Base-by-base conservation (phyloP, 1,139 yeast genomes). In the Torulaspora globosa region DNA sequence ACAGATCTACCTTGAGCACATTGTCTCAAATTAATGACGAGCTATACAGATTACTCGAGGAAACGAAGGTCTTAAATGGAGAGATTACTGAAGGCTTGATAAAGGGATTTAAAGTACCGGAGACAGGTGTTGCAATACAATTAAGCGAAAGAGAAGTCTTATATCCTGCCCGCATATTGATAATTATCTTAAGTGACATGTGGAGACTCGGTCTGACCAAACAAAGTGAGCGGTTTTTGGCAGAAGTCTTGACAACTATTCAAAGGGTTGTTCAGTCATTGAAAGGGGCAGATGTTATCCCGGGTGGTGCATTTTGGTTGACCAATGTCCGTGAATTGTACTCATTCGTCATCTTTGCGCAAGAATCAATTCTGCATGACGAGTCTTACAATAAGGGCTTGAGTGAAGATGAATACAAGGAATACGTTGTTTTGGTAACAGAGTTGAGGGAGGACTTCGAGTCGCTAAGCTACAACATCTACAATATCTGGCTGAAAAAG, bases 401-500 rank as follows among this genome's bases (percentile, higher is more conserved):
- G 92, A 87, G 89, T 50, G 90, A 84, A 59, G 84, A 79, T 55
- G 98, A 90, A 71, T 88, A 85, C 67, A 84, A 84, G 53, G 96
- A 90, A 67, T 94, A 92, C 64, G 79, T 89, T 67, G 83, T 87
- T 55, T 76, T 94, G 52, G 95, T 90, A 47, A 88, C 90, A 2
- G 90, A 92, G 56, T 94, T 92, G 36, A 88, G 87, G 70, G 96
- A 87, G 65, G 98, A 92, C 69, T 84, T 92, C 59, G 97, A 90
- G 70, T 85, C 92, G 10, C 78, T 92, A 52, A 89, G 95, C 38
- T 92, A 84, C 71, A 92, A 92, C 70, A 87, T 94, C 54, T 92
- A 90, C 70, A 95, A 90, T 68, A 85, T 92, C 74, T 90, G 97
- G 97, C 84, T 92, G 89, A 89, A 88, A 73, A 92, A 87, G 68